Base-by-base conservation (phyloP, 306 rosid species). In the Malus sieversii region DNA sequence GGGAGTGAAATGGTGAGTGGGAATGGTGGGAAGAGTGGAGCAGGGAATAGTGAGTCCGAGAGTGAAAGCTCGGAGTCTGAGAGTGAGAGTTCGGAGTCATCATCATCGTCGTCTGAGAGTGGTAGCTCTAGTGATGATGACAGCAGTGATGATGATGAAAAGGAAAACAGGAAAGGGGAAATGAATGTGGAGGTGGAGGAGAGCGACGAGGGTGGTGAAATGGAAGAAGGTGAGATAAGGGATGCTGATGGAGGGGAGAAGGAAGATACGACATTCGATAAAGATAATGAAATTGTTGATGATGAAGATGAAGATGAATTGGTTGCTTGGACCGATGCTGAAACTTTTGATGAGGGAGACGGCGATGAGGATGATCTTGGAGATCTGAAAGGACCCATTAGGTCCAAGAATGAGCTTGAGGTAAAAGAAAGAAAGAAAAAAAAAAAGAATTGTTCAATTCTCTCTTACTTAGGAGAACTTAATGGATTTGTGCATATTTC, bases 171-270 rank as follows among this genome's bases (percentile, higher is more conserved):
- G 20, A 71, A 72, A 32, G 83, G 69, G 48, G 58, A 64, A 20
- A 80, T 45, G 74, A 68, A 45, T 66, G 45, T 32, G 52, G 59
- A 55, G 66, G 65, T 38, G 76, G 61, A 25, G 35, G 15, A 42
- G 2, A 71, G 16, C 2, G 40, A 66, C 1, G 64, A 46, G 82
- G 64, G 8, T 14, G 78, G 69, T 59, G 92, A 90, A 46, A 71
- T 86, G 77, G 97, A 91, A 82, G 98, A 91, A 75, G 98, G 96
- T 18, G 94, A 91, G 84, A 80, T 88, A 82, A 79, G 82, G 74
- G 91, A 81, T 78, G 84, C 80, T 25, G 87, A 70, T 76, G 85
- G 29, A 59, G 55, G 57, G 71, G 79, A 70, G 48, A 44, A 68
- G 75, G 71, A 2, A 18, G 45, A 18, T 25, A 33, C 44, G 59